Percentiles rank a stretch among this genome's conserved stretches.
These are phyloP conservation scores for Penicillium nucicola DNA, from an alignment of 495 filamentous ascomycete genomes.

Conservation along the genomic window DNA sequence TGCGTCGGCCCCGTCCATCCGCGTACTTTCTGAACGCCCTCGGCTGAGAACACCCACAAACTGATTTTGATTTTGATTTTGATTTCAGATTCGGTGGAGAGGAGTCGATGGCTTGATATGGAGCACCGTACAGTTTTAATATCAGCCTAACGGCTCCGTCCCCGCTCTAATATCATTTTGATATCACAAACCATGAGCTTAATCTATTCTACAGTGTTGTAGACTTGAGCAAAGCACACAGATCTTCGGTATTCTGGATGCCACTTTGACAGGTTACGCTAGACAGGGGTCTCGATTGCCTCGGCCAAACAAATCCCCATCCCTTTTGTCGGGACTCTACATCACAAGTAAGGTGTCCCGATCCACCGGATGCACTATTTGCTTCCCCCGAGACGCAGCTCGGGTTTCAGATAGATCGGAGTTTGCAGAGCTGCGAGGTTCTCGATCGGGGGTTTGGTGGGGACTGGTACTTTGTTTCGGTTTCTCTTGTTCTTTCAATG, in stretches of 20 bases:
- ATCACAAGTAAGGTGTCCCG: conserved; percentile 13
- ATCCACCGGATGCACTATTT: conserved; percentile 1
- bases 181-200: neutral
- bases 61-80: too few relatives aligned
- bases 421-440: neutral
- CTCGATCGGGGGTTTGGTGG: neutral
- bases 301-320: neutral
- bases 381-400: conserved; percentile 7
- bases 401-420: conserved; percentile 21
- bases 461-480: neutral
- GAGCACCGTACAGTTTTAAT: neutral
- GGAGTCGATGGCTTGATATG: neutral
- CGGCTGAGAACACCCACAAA: neutral
- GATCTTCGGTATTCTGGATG: neutral
- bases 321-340: neutral
- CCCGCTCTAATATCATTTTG: neutral
- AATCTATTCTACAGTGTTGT: too few relatives aligned
- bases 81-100: too few relatives aligned
- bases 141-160: neutral
- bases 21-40: neutral
- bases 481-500: neutral
- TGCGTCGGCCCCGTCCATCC: neutral
- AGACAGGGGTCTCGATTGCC: conserved; percentile 4
- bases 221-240: neutral
- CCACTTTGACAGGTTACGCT: conserved; percentile 3